Base-by-base conservation (phyloP, 2,329 filamentous ascomycete species). In the Cytospora piceicola region DNA sequence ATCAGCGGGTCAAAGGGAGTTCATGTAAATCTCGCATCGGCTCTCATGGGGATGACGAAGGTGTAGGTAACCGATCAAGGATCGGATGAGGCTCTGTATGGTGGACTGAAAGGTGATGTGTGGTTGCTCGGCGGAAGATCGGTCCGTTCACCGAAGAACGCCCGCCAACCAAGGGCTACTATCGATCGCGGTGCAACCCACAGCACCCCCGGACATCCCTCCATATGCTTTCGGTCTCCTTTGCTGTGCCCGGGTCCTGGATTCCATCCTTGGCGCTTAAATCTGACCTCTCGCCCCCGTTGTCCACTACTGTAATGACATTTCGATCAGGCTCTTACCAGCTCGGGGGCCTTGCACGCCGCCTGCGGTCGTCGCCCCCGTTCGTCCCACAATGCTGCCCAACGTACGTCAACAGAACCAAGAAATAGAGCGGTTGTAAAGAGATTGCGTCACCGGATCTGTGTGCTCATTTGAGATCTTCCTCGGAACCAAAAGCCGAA, bases 81-180 rank as follows among this genome's bases (percentile, higher is more conserved):
- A 27, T 57, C 54, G 42, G 49, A 30, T 51, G 58, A 63, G 61
- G 55, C 52, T 57, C 49, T 59, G 58, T 53, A 42, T 61, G 57
- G 65, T 61, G 58, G 55, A 59, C 52, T 62, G 42, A 58, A 53
- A 54, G 32, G 27, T 58, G 34, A 52, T 53, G 29, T 52, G 39
- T 58, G 58, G 55, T 49, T 63, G 51, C n/a, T 30, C 53, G 53
- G 58, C 56, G 63, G 63, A 53, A 49, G 14, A n/a, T 46, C 66
- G 66, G 66, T 39, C 66, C 66, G 66, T n/a, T 12, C 42, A 42
- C 66, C 66, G 66, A 58, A 65, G 54, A 67, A 66, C 55, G 63
- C 64, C 63, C 66, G 63, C 59, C 63, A 67, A 63, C 63, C 66
- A 63, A 52, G 32, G 30, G 27, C 56, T 27, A 36, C 39, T 61